Evolutionary conservation across 1,284 basidiomycete genomes (phyloP).

Genomic region (Cryptococcus hybrid): DNA sequence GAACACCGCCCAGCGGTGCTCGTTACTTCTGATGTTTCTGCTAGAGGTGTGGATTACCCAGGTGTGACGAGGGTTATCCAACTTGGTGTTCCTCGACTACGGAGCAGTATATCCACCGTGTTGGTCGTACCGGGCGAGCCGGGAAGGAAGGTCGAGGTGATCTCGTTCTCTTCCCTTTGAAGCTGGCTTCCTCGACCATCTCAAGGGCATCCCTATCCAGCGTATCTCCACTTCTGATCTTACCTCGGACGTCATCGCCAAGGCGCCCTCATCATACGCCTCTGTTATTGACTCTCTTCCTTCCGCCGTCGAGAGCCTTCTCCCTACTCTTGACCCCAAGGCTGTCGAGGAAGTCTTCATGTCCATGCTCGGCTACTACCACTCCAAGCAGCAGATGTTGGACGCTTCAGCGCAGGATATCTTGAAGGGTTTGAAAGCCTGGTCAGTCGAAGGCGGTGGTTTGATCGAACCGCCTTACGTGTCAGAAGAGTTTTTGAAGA

Average conservation of each 20-base stretch:
- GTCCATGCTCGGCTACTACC: constrained; percentile 75
- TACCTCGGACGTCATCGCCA: constrained; percentile 54
- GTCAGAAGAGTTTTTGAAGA: constrained; percentile 54
- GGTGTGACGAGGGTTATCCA: constrained; percentile 92
- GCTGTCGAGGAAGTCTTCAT: constrained; percentile 66
- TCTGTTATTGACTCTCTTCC: constrained; percentile 45
- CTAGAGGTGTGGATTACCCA: constrained; percentile 86
- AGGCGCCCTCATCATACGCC: constrained; percentile 49
- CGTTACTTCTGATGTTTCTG: constrained; percentile 86
- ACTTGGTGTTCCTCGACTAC: constrained; percentile 67
- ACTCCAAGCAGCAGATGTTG: constrained; percentile 58
- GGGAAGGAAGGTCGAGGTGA: constrained; percentile 74
- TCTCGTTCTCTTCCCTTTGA: constrained; percentile 82
- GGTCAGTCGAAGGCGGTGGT: constrained; percentile 61
- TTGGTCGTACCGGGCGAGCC: constrained; percentile 87
- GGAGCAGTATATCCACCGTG: constrained; percentile 87
- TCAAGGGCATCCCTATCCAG: constrained; percentile 71
- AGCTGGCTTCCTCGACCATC: constrained; percentile 65
- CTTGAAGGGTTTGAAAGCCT: constrained; percentile 63
- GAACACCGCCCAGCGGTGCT: constrained; percentile 65
- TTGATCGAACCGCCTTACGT: constrained; percentile 57
- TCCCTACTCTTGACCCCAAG: constrained; percentile 56
- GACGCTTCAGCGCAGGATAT: constrained; percentile 54
- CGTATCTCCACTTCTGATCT: constrained; percentile 59
- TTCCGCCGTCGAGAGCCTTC: constrained; percentile 45